Evolutionary conservation across 2,329 filamentous ascomycete species (phyloP), one percentile per base, ranked within the genome.

Genomic region (Ampelomyces quisqualis): DNA sequence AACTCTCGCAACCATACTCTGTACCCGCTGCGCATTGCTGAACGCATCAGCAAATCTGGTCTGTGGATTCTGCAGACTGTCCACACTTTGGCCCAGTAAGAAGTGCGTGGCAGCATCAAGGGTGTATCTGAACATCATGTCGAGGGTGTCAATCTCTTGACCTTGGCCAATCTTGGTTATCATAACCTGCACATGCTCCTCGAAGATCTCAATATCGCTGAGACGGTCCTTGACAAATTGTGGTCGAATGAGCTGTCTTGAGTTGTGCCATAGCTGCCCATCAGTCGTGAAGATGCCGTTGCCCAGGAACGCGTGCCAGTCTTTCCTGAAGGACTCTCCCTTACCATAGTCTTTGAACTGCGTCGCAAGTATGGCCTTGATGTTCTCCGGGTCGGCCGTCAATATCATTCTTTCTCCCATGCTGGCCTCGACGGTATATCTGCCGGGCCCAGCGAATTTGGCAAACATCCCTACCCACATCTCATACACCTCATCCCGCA

Each of bases 311-410:
- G 82, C 79, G 42, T 80, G 76, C 85, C 86, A 94, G 36, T 90
- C 84, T 7, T 68, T 55, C 56, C 90, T 84, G 70, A 95, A 95
- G 15, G 74, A 69, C 47, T 81, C 70, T 5, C 90, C 89, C 64
- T 95, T 90, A 56, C 90, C 90, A 62, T 84, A 96, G 60, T 95
- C 87, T 27, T 71, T 70, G 61, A 96, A 96, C 61, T 95, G 88
- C 1, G 85, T 86, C 0, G 90, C 87, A n/a, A 96, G 75, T 15
- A 96, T 77, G 5, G 90, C 88, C 67, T 95, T 95, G 72, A 95
- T 86, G 62, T 95, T 95, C 59, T 94, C 88, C 0, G 86, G 86
- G 53, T 95, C 89, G 4, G 80, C 79, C 0, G 90, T 95, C 59
- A 93, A 77, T 44, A 94, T 66, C 15, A 85, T 67, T n/a, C 86